Evolutionary conservation across 176 grass and related monocot species (phyloP).

Genomic region (Phoenix roebelenii): DNA sequence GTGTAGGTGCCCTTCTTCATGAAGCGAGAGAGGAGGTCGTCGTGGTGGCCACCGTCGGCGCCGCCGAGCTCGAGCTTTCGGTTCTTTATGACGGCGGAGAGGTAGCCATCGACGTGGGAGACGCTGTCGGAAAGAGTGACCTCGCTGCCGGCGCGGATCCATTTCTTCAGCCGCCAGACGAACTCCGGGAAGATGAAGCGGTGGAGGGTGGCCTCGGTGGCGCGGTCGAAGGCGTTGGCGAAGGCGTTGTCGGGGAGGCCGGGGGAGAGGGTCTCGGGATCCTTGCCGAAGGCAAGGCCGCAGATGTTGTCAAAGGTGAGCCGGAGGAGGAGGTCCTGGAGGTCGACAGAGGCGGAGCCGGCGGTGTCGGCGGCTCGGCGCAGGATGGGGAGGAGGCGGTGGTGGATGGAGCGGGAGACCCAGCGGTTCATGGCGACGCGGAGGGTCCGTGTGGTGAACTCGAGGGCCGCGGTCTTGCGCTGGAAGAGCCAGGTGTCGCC

Average conservation of each 20-base stretch:
- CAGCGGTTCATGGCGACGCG: conserved; percentile 18
- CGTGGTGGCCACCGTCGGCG: conserved; percentile 5
- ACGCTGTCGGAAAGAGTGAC: conserved; percentile 6
- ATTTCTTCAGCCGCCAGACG: conserved; percentile 19
- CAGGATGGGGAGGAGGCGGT: conserved; percentile 18
- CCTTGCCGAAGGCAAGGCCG: conserved; percentile 22
- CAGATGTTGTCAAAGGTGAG: conserved; percentile 26
- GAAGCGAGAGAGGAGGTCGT: conserved; percentile 20
- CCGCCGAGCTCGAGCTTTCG: conserved; percentile 11
- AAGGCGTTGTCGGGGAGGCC: conserved; percentile 14
- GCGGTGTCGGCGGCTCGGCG: background rate
- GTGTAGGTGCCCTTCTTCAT: conserved; percentile 20
- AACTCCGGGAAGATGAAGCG: conserved; percentile 21
- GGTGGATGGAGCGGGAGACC: conserved; percentile 19
- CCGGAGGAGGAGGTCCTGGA: conserved; percentile 17
- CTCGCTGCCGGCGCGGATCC: conserved; percentile 11
- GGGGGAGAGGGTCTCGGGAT: conserved; percentile 12
- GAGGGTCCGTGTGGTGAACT: conserved; percentile 24
- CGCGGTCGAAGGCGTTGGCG: conserved; percentile 16
- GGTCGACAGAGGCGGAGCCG: background rate
- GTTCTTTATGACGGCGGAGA: conserved; percentile 20
- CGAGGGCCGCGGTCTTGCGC: conserved; percentile 23
- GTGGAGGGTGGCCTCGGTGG: conserved; percentile 20
- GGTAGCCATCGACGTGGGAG: conserved; percentile 9
- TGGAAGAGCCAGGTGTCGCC: conserved; percentile 14